phyloP scores from a whole-genome alignment of 1,139 yeast genomes.

The Williopsis jadinii region DNA sequence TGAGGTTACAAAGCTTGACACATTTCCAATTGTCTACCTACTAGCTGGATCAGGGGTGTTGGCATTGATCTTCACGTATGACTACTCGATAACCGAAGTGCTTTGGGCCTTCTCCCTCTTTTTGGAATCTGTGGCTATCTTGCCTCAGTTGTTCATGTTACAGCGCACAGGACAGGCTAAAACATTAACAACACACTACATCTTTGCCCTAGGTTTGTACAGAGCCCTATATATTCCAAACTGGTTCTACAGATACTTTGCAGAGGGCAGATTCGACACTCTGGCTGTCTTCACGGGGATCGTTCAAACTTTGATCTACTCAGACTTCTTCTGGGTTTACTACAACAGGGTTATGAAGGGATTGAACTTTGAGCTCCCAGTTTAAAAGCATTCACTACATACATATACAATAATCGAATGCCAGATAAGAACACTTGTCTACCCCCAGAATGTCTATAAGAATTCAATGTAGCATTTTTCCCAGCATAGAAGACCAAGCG shows the following conservation, averaged over 20 bases:
- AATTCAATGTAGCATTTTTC: too few relatives aligned
- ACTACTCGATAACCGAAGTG: constrained; percentile 55
- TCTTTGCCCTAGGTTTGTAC: constrained; percentile 87
- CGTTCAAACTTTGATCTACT: constrained; percentile 78
- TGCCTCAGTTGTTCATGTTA: constrained; percentile 87
- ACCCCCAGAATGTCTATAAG: too few relatives aligned
- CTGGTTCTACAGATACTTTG: constrained; percentile 83
- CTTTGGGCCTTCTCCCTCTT: constrained; percentile 75
- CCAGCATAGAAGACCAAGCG: too few relatives aligned
- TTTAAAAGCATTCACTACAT: constrained; percentile 1
- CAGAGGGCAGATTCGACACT: constrained; percentile 63
- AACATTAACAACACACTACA: constrained; percentile 82
- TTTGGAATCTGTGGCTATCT: constrained; percentile 86
- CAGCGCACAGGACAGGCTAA: constrained; percentile 90
- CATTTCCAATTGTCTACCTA: constrained; percentile 70
- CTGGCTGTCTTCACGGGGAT: constrained; percentile 75
- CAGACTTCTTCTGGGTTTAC: constrained; percentile 92
- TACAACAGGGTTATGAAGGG: constrained; percentile 81
- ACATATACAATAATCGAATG: too few relatives aligned
- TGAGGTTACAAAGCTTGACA: constrained; percentile 58
- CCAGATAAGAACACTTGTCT: too few relatives aligned
- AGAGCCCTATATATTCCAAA: constrained; percentile 87
- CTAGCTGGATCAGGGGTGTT: constrained; percentile 54
- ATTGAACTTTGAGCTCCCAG: constrained; percentile 69
- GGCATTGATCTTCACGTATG: constrained; percentile 60